phyloP scores from a whole-genome alignment of 2,329 filamentous ascomycete genomes.

The Saccharata proteae region DNA sequence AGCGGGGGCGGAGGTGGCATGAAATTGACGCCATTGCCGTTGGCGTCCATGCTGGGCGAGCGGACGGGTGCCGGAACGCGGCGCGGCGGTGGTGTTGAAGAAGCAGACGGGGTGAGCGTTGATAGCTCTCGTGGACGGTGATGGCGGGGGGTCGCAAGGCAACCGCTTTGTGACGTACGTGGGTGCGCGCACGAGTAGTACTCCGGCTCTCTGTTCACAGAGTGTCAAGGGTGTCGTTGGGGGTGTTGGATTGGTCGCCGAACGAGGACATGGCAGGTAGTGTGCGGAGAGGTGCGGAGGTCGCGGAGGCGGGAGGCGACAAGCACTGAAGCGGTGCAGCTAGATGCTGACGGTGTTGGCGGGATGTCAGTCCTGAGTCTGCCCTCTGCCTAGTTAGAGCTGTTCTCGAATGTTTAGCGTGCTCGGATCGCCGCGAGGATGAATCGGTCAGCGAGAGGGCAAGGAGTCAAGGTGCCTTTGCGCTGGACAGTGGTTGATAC shows the following conservation, averaged over 20 bases:
- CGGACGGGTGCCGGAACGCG: constrained; percentile 1
- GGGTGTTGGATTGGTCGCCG: constrained; percentile 11
- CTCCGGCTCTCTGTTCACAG: constrained; percentile 5
- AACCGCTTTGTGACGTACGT: constrained; percentile 8
- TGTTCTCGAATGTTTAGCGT: constrained; percentile 4
- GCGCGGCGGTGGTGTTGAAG: constrained; percentile 5
- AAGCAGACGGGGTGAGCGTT: not conserved
- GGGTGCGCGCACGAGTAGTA: constrained; percentile 12
- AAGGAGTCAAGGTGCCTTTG: too few relatives aligned
- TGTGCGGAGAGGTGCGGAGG: too few relatives aligned
- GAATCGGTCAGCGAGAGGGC: constrained; percentile 6
- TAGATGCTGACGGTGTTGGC: constrained; percentile 16
- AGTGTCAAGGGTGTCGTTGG: constrained; percentile 11
- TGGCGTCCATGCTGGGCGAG: constrained; percentile 19
- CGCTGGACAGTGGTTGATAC: too few relatives aligned
- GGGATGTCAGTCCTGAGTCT: too few relatives aligned
- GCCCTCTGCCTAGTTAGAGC: too few relatives aligned
- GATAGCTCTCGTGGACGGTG: constrained; percentile 4
- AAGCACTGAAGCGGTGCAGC: constrained; percentile 7
- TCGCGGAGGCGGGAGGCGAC: constrained; percentile 14
- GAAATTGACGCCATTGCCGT: constrained; percentile 17
- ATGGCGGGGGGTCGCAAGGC: constrained; percentile 10
- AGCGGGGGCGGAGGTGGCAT: constrained; percentile 20
- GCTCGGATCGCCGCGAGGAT: constrained; percentile 4
- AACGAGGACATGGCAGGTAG: constrained; percentile 12